Evolutionary conservation across 2,329 filamentous ascomycete species (phyloP), one percentile per base, ranked within the genome.

Genomic region (Blumeria hordei): DNA sequence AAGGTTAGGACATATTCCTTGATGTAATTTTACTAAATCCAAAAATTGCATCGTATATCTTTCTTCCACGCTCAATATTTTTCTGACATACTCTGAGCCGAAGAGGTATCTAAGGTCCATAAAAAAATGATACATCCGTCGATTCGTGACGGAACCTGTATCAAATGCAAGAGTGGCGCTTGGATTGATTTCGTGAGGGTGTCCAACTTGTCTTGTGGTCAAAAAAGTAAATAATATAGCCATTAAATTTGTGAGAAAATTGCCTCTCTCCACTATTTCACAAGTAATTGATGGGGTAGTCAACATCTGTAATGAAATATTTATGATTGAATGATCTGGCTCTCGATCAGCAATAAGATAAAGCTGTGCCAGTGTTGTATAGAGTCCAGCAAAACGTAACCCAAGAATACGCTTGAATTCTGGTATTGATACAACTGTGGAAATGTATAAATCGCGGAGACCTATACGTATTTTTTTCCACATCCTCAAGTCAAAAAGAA

Each of bases 261-360:
- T 98, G 33, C 88, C 90, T 49, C 88, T 78, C 63, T 94, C 85
- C 8, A 98, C 87, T 53, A 96, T 85, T 68, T 98, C 93, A 47
- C 88, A 85, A 0, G 90, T 96, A 60, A 98, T 96, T 0, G 90
- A 94, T 1, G 92, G 88, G 0, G 92, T 95, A 0, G 92, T 98
- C 58, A 98, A 72, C 78, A 98, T 93, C 65, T 98, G 92, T 34
- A 96, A 72, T 4, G 90, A 96, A 39, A 98, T 77, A 65, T 95
- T 95, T 72, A 98, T 94, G 64, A 98, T 96, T 10, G 90, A 96
- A 67, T 96, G 90, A 64, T 98, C 92, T 2, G 92, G 92, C 66
- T 98, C 92, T 59, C 92, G 77, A 65, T 98, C 92, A 12, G 90
- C 90, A 60, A 98, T 92, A 34, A 98, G 76, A 66, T 96, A 98